Evolutionary conservation across 164 flowering plant genomes (phyloP), one percentile per base, ranked within the genome.

Genomic region (Annona squamosa): DNA sequence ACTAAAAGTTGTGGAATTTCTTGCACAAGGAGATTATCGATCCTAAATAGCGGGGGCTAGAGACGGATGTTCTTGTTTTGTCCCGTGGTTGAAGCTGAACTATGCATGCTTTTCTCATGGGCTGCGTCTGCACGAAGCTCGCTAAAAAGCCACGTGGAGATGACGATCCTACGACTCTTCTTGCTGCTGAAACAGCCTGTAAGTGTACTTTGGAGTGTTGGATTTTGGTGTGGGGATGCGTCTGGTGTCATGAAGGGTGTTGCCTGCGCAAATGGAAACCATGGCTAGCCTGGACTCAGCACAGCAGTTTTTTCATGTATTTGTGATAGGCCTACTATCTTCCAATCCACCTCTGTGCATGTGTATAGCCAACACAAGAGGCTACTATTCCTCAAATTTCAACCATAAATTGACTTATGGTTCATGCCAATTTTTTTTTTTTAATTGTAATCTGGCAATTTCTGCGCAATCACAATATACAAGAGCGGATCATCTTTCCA

Each of bases 111-210:
- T 16, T 57, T 71, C 65, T 64, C 63, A 77, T 78, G 80, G 78
- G 82, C 63, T 88, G 94, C 78, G 26, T 70, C 73, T 48, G n/a
- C 73, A 87, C 90, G 3, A 89, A 85, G 82, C 77, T 63, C 56
- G 47, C 56, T 59, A 81, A 73, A 71, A 46, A 70, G 7, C 48
- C 82, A 13, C 91, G 84, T 48, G 91, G 92, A 19, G 87, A 84
- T 26, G 97, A 92, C 80, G 91, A 90, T 26, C 91, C 92, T 46
- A 72, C 79, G 41, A 76, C 88, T 81, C 97, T 92, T 78, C 97
- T 92, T 78, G 89, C 95, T 67, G 73, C 94, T 67, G 94, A 85
- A 86, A 92, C 95, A 61, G 83, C 74, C 37, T 79, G 79, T 78
- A 19, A 70, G 82, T 71, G 59, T 52, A 52, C 17, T 52, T 52